These are phyloP conservation scores for Pichia manshurica DNA, from an alignment of 805 yeast species.

Conservation along the genomic window DNA sequence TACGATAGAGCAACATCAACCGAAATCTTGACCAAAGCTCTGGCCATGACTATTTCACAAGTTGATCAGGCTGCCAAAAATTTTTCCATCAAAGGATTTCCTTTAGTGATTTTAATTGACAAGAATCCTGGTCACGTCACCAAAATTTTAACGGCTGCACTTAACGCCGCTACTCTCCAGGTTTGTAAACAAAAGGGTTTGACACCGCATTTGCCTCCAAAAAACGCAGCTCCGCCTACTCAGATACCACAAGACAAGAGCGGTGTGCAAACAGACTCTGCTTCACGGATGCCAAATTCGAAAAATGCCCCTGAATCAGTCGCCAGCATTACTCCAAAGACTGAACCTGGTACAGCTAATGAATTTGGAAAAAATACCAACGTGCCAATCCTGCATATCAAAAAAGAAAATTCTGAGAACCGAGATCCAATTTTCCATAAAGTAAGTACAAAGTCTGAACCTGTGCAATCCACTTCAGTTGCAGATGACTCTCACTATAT, in stretches of 20 bases:
- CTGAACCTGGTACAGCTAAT: background rate
- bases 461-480: background rate
- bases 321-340: constrained; percentile 17
- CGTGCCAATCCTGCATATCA: background rate
- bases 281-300: too few species aligned
- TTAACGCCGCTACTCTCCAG: constrained; percentile 67
- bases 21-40: constrained; percentile 78
- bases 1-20: constrained; percentile 79
- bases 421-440: background rate
- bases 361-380: background rate
- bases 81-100: constrained; percentile 75
- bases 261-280: too few species aligned
- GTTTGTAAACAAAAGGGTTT: constrained; percentile 49
- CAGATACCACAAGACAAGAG: constrained; percentile 17
- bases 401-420: background rate
- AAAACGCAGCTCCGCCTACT: constrained; percentile 9
- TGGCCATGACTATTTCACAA: constrained; percentile 89
- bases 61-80: constrained; percentile 83
- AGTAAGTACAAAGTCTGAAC: background rate
- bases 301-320: constrained; percentile 16
- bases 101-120: constrained; percentile 70
- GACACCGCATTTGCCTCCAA: constrained; percentile 24
- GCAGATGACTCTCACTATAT: background rate
- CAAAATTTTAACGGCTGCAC: constrained; percentile 71
- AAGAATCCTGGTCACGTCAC: constrained; percentile 78